phyloP scores from a whole-genome alignment of 2,329 filamentous ascomycete species.

The Aureobasidium sp. region DNA sequence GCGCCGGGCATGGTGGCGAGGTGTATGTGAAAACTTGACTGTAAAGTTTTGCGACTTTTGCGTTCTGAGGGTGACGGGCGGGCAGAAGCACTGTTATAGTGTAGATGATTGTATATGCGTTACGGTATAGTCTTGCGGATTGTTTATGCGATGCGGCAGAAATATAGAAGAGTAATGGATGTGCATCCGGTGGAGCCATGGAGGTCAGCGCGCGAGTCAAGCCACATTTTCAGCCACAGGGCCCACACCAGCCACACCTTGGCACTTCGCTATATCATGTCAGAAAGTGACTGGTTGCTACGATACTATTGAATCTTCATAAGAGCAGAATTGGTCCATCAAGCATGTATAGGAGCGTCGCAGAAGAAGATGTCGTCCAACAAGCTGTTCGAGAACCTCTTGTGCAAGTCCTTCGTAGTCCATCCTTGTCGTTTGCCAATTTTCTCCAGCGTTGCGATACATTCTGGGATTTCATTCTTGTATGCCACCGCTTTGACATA shows the following conservation, averaged over 20 bases:
- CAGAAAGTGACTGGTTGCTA: not conserved
- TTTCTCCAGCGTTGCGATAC: conserved; percentile 24
- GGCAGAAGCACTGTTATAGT: too few relatives aligned
- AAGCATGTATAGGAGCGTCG: not conserved
- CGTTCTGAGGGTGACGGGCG: not conserved
- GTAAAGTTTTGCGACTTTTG: not conserved
- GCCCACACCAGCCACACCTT: not conserved
- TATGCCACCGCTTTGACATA: conserved; percentile 33
- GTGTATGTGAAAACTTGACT: not conserved
- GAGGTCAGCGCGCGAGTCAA: not conserved
- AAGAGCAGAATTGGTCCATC: not conserved
- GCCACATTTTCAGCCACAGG: not conserved
- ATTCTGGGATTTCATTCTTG: conserved; percentile 30
- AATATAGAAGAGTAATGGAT: conserved; percentile 9
- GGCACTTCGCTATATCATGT: not conserved
- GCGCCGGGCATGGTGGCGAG: conserved; percentile 33
- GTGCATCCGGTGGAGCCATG: not conserved
- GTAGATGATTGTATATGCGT: not conserved
- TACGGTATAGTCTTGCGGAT: not conserved
- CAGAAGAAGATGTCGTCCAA: conserved; percentile 25
- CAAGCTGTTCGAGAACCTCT: conserved; percentile 33
- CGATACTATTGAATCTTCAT: not conserved
- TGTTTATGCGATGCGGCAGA: not conserved
- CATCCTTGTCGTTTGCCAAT: conserved; percentile 34
- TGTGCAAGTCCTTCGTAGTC: conserved; percentile 30